Evolutionary conservation across 2,329 filamentous ascomycete genomes (phyloP), one percentile per base, ranked within the genome.

Genomic region (Epichloe brachyelytri): DNA sequence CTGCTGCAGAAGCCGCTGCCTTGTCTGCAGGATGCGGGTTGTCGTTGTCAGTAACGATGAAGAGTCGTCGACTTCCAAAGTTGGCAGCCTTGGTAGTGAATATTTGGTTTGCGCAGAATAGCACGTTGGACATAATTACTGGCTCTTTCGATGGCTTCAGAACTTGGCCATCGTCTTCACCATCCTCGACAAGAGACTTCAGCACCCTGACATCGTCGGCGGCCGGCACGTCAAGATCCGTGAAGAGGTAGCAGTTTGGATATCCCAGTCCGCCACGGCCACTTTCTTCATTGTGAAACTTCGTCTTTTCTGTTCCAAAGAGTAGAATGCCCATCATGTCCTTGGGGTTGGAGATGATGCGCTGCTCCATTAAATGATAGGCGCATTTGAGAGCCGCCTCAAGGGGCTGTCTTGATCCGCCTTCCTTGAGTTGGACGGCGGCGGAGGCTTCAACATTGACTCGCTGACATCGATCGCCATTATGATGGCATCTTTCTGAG

Each of bases 261-360:
- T 95, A 96, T 20, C 79, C 79, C 7, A 84, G 67, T 12, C 76
- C 77, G 51, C 73, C 74, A 7, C 75, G 72, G 33, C 76, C 80
- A 45, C 76, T 79, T 52, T 80, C 77, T 43, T 83, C 82, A 15
- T 82, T 80, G 44, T 84, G 80, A 56, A 89, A 90, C 59, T 84
- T 89, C 39, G 88, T 87, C 67, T 87, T 79, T 61, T 94, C 76
- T 0, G 93, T 98, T 8, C 90, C 90, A 63, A 94, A 98, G 0
- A 98, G 74, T 38, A 98, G 67, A 26, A 98, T 85, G 2, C 91
- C 90, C 79, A 98, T 96, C 87, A 96, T 94, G 55, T 98, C 93
- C 62, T 85, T 90, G 1, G 93, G 93, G 55, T 90, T 91, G 3
- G 91, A 91, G 60, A 98, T 97, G 67, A 98, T 97, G 59, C 93